Conservation (phyloP, 352 stramenopile species). For the Phytophthora agathidicida region DNA sequence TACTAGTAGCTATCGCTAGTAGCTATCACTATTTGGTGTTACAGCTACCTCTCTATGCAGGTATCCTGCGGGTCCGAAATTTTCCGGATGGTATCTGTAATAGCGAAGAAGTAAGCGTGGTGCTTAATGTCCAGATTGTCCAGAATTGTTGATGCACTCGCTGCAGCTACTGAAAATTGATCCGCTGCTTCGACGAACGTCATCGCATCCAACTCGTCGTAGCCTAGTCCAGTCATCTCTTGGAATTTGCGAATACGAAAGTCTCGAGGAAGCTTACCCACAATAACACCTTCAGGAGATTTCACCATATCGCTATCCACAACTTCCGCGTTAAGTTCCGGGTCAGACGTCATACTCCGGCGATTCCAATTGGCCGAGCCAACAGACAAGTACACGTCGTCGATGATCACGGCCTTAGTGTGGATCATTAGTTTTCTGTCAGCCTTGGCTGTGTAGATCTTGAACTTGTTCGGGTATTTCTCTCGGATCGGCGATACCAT, state of each 20-base stretch:
- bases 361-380: constrained; percentile 71
- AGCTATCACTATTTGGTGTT: too few species aligned
- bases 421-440: constrained; percentile 49
- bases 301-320: constrained; percentile 42
- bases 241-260: constrained; percentile 67
- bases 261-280: constrained; percentile 48
- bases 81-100: constrained; percentile 18
- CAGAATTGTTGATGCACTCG: constrained; percentile 33
- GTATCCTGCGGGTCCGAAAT: constrained; percentile 21
- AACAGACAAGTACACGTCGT: constrained; percentile 67
- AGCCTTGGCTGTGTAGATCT: constrained; percentile 44
- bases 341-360: constrained; percentile 53
- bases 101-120: constrained; percentile 15
- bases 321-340: constrained; percentile 59
- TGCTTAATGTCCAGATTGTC: constrained; percentile 14
- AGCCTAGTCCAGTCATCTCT: constrained; percentile 52
- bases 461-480: constrained; percentile 35
- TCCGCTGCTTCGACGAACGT: constrained; percentile 51
- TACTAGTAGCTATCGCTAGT: too few species aligned
- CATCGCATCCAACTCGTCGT: constrained; percentile 48
- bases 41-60: too few species aligned
- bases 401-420: constrained; percentile 58
- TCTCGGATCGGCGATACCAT: constrained; percentile 52
- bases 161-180: constrained; percentile 34
- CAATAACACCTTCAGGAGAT: constrained; percentile 34